These are phyloP conservation scores for Pilobolus umbonatus DNA, from an alignment of 192 early-diverging fungal genomes.

Conservation along the genomic window DNA sequence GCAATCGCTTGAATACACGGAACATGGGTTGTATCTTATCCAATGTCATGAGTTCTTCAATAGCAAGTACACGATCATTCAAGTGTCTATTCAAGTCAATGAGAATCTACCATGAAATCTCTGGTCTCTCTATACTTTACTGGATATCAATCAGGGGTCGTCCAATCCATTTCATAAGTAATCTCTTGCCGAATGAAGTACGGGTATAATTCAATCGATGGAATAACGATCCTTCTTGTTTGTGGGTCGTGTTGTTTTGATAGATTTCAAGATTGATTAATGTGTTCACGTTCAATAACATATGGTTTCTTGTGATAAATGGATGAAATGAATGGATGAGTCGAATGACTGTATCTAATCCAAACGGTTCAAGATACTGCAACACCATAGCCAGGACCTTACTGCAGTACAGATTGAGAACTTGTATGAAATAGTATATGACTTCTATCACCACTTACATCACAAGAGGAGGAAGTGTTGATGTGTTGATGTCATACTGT, in stretches of 20 bases:
- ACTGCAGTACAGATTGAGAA: conserved; percentile 3
- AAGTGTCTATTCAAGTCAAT: conserved; percentile 19
- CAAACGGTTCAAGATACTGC: conserved; percentile 61
- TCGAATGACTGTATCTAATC: conserved; percentile 49
- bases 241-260: conserved; percentile 43
- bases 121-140: conserved; percentile 13
- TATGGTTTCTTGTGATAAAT: conserved; percentile 53
- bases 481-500: conserved; percentile 29
- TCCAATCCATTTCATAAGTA: conserved; percentile 66
- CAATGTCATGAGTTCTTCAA: conserved; percentile 50
- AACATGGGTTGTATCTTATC: conserved; percentile 34
- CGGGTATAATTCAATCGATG: conserved; percentile 62
- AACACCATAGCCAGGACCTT: conserved; percentile 48
- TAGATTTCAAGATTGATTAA: conserved; percentile 63
- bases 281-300: conserved; percentile 66
- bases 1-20: conserved; percentile 41
- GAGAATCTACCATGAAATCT: not conserved
- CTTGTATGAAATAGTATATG: not conserved
- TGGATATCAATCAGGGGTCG: conserved; percentile 54
- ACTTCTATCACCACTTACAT: too few relatives aligned
- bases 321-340: conserved; percentile 54
- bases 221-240: conserved; percentile 46
- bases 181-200: conserved; percentile 59
- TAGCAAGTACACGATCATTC: conserved; percentile 53
- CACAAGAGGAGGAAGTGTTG: too few relatives aligned